Evolutionary conservation across 2,329 filamentous ascomycete species (phyloP).

Genomic region (Dactylellina cionopaga): DNA sequence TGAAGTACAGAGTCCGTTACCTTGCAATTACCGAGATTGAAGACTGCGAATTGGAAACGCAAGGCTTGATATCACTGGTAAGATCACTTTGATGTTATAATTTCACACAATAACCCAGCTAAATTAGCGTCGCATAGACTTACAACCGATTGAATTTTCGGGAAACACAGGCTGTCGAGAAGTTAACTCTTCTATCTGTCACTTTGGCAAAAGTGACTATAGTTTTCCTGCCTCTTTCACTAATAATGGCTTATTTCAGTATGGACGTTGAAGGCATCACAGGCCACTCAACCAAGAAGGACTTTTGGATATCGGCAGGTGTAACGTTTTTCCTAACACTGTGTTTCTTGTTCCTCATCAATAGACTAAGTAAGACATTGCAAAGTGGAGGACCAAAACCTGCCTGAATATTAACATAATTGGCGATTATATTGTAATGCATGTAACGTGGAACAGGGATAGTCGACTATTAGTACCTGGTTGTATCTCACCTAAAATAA

Average conservation of each 20-base stretch:
- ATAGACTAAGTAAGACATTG: constrained; percentile 6
- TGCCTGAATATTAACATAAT: too few species aligned
- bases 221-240: constrained; percentile 65
- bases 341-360: constrained; percentile 10
- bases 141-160: constrained; percentile 67
- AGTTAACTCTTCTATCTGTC: constrained; percentile 65
- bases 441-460: too few species aligned
- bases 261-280: constrained; percentile 60
- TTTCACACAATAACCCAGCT: too few species aligned
- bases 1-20: constrained; percentile 70
- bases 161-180: constrained; percentile 65
- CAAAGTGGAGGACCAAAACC: neutral
- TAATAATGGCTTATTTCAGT: constrained; percentile 66
- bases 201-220: constrained; percentile 67
- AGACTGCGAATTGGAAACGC: constrained; percentile 68
- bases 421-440: too few species aligned
- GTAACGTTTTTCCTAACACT: constrained; percentile 8
- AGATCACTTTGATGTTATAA: too few species aligned
- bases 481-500: too few species aligned
- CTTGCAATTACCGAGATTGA: constrained; percentile 73
- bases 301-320: constrained; percentile 7
- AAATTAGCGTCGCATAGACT: too few species aligned
- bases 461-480: too few species aligned
- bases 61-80: constrained; percentile 62
- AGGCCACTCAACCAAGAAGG: too few species aligned